Evolutionary conservation across 352 stramenopile species (phyloP).

Genomic region (Phytophthora sp.): DNA sequence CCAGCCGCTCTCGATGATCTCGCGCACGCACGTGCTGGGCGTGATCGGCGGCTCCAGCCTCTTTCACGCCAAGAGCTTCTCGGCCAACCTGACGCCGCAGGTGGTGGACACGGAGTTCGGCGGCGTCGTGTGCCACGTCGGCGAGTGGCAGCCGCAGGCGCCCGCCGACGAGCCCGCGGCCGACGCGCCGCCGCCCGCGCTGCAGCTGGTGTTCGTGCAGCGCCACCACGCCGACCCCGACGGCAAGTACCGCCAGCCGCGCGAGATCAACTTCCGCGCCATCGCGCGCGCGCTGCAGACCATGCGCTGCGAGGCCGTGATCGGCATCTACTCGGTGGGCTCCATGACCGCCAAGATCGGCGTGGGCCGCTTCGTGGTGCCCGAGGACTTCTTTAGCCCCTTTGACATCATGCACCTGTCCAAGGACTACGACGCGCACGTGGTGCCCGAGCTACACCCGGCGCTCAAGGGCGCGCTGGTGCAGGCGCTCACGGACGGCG

Average conservation of each 20-base stretch:
- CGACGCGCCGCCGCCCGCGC: neutral
- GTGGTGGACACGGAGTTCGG: slow-evolving; percentile 75
- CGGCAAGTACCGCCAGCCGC: slow-evolving; percentile 80
- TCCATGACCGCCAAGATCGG: slow-evolving; percentile 66
- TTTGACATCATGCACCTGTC: slow-evolving; percentile 89
- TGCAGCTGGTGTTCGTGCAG: slow-evolving; percentile 87
- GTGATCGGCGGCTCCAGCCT: slow-evolving; percentile 88
- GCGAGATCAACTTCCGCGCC: slow-evolving; percentile 87
- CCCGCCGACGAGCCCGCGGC: slow-evolving; percentile 2
- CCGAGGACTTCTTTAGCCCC: slow-evolving; percentile 90
- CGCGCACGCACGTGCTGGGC: slow-evolving; percentile 60
- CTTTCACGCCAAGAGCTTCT: slow-evolving; percentile 82
- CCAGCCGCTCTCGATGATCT: neutral
- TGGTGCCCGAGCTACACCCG: slow-evolving; percentile 70
- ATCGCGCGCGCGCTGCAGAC: slow-evolving; percentile 75
- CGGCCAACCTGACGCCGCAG: slow-evolving; percentile 50
- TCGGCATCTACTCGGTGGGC: slow-evolving; percentile 89
- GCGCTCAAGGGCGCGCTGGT: slow-evolving; percentile 60
- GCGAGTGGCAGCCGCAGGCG: slow-evolving; percentile 39
- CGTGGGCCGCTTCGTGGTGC: slow-evolving; percentile 63
- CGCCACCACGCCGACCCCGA: slow-evolving; percentile 82
- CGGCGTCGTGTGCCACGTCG: slow-evolving; percentile 64
- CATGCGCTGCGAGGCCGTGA: slow-evolving; percentile 61
- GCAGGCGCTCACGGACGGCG: slow-evolving; percentile 43
- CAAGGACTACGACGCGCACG: slow-evolving; percentile 80